Conservation (phyloP, 2,329 filamentous ascomycete genomes). For the Pseudogymnoascus sp. region DNA sequence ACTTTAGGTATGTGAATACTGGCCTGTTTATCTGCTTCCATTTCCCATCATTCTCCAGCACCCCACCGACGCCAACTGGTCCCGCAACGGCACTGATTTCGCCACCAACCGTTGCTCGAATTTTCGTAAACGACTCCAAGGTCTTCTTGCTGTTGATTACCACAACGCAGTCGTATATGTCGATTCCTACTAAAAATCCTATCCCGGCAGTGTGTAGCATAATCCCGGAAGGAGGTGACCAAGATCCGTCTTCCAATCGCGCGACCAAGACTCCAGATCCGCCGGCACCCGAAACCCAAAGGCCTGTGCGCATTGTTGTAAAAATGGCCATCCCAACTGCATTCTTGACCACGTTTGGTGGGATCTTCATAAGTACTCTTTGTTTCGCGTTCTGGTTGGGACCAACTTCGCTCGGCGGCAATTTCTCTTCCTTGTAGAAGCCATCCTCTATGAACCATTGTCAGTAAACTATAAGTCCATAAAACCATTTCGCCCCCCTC, state of each 20-base stretch:
- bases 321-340: slow-evolving; percentile 89
- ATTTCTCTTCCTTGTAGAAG: slow-evolving; percentile 52
- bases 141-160: slow-evolving; percentile 84
- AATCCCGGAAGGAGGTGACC: slow-evolving; percentile 87
- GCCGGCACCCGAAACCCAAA: slow-evolving; percentile 86
- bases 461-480: not conserved
- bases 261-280: slow-evolving; percentile 83
- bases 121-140: slow-evolving; percentile 72
- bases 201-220: slow-evolving; percentile 83
- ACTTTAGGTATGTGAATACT: slow-evolving; percentile 82
- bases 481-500: not conserved
- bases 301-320: slow-evolving; percentile 87
- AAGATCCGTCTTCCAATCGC: slow-evolving; percentile 75
- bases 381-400: slow-evolving; percentile 44
- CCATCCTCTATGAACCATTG: slow-evolving; percentile 47
- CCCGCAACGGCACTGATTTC: slow-evolving; percentile 72
- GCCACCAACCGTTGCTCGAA: slow-evolving; percentile 72
- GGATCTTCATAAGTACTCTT: slow-evolving; percentile 66
- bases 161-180: slow-evolving; percentile 92
- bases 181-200: slow-evolving; percentile 83
- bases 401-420: slow-evolving; percentile 26
- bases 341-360: slow-evolving; percentile 74
- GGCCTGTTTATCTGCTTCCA: slow-evolving; percentile 58
- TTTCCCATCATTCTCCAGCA: slow-evolving; percentile 32
- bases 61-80: slow-evolving; percentile 68